Evolutionary conservation across 2,329 filamentous ascomycete genomes (phyloP).

Genomic region (Parastagonospora avenae): DNA sequence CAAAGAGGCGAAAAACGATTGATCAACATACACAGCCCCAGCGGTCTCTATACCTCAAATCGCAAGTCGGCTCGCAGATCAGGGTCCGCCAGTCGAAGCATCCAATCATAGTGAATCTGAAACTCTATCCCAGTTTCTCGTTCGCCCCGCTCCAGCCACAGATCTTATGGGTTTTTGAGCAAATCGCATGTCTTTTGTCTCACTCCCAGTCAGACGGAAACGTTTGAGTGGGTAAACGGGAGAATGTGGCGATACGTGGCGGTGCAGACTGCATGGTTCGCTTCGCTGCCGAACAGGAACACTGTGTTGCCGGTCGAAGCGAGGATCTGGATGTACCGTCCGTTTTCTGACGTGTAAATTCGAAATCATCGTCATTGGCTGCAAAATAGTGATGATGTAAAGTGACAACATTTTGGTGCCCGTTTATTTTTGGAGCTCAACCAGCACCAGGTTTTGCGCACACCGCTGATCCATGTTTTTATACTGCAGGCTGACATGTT

Average conservation of each 20-base stretch:
- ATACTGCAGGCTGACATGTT: neutral
- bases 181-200: constrained; percentile 18
- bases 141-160: constrained; percentile 40
- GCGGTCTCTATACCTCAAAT: constrained; percentile 15
- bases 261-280: constrained; percentile 8
- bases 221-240: constrained; percentile 8
- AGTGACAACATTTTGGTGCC: neutral
- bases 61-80: constrained; percentile 26
- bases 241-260: constrained; percentile 12
- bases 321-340: constrained; percentile 12
- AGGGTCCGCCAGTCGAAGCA: constrained; percentile 22
- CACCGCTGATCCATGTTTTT: neutral
- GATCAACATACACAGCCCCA: constrained; percentile 29
- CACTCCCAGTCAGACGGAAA: constrained; percentile 1
- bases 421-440: constrained; percentile 2
- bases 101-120: constrained; percentile 14
- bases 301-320: constrained; percentile 10
- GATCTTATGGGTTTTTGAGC: constrained; percentile 19
- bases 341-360: constrained; percentile 1
- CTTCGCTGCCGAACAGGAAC: constrained; percentile 16
- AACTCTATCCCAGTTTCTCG: constrained; percentile 11
- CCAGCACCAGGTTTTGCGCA: neutral
- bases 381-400: neutral
- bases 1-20: constrained; percentile 25
- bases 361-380: neutral